Evolutionary conservation across 2,329 filamentous ascomycete species (phyloP).

Genomic region (Simplicillium aogashimaense): DNA sequence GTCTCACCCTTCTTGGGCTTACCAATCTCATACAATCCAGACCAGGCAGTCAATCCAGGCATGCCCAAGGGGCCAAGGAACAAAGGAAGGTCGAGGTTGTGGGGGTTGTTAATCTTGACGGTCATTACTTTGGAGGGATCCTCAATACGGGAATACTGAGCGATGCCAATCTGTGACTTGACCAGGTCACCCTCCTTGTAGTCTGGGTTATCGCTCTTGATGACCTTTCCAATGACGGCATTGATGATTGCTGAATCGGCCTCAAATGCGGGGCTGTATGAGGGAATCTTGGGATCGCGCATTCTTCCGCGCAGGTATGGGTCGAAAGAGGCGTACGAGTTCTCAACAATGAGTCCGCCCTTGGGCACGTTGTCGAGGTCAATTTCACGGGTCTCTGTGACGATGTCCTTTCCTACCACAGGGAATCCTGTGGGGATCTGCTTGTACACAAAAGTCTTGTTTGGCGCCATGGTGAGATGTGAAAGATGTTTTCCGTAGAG

Average conservation of each 20-base stretch:
- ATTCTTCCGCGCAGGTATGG: constrained; percentile 79
- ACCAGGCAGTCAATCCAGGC: constrained; percentile 60
- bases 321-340: constrained; percentile 69
- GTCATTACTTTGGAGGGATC: constrained; percentile 30
- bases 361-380: constrained; percentile 53
- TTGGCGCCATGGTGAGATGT: constrained; percentile 28
- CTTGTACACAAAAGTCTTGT: constrained; percentile 71
- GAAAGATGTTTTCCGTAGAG: too few species aligned
- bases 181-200: constrained; percentile 62
- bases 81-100: constrained; percentile 52
- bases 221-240: constrained; percentile 53
- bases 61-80: constrained; percentile 62
- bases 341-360: constrained; percentile 58
- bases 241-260: constrained; percentile 56
- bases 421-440: constrained; percentile 56
- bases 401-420: constrained; percentile 60
- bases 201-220: constrained; percentile 55
- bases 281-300: constrained; percentile 53
- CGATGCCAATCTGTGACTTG: constrained; percentile 44
- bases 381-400: constrained; percentile 55
- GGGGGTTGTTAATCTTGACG: constrained; percentile 56
- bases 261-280: constrained; percentile 43
- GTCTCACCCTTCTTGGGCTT: constrained; percentile 58
- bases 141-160: constrained; percentile 57
- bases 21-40: constrained; percentile 56